Percentiles rank a stretch among this genome's conserved stretches.
phyloP scores from a whole-genome alignment of 768 basidiomycete genomes.

The Porphyrellus cyaneotinctus region DNA sequence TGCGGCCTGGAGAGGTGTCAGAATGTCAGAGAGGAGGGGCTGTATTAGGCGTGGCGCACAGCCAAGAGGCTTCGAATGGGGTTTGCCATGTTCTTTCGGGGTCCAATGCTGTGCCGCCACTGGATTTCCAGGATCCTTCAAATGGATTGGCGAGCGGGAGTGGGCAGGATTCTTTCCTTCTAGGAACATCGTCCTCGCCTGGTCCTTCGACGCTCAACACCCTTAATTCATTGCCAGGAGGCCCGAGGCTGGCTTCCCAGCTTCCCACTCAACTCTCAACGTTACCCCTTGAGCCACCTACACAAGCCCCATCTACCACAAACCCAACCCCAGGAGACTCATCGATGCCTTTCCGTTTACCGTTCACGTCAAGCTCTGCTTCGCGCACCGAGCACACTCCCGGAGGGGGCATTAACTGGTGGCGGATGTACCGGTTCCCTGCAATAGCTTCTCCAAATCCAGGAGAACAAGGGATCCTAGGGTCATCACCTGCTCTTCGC shows the following conservation, averaged over 20 bases:
- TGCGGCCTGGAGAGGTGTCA: not conserved
- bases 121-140: slow-evolving; percentile 19
- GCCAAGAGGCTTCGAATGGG: slow-evolving; percentile 16
- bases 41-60: slow-evolving; percentile 18
- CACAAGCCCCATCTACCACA: not conserved
- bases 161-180: slow-evolving; percentile 9
- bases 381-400: slow-evolving; percentile 37
- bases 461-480: slow-evolving; percentile 18
- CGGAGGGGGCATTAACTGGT: slow-evolving; percentile 64
- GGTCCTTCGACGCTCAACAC: slow-evolving; percentile 4
- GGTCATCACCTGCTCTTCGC: slow-evolving; percentile 18
- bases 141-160: slow-evolving; percentile 15
- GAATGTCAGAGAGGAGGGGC: slow-evolving; percentile 11
- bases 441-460: slow-evolving; percentile 47
- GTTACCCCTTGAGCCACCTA: not conserved
- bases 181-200: slow-evolving; percentile 13
- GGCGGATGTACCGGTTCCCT: slow-evolving; percentile 81
- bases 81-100: slow-evolving; percentile 20
- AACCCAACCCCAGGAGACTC: slow-evolving; percentile 14
- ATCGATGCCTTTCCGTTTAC: slow-evolving; percentile 31
- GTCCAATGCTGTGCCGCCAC: slow-evolving; percentile 22
- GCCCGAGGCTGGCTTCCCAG: not conserved
- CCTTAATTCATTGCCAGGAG: slow-evolving; percentile 7
- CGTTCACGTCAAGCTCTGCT: slow-evolving; percentile 28
- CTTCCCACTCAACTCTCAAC: slow-evolving; percentile 2